Conservation (phyloP, 2,329 filamentous ascomycete genomes). For the Exophiala oligosperma region DNA sequence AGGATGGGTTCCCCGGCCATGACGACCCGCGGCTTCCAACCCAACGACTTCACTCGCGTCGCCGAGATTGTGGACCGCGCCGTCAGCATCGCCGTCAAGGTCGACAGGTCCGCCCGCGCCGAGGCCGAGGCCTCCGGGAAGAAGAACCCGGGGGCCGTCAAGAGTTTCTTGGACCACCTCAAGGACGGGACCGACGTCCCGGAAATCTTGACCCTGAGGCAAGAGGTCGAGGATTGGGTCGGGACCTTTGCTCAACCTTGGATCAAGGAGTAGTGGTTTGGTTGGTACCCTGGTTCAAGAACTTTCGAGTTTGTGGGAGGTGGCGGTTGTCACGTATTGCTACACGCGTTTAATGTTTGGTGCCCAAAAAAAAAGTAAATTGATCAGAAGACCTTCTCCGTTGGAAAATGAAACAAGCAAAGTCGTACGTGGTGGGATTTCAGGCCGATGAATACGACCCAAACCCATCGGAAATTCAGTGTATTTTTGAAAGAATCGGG, state of each 20-base stretch:
- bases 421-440: too few relatives aligned
- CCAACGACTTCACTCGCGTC: slow-evolving; percentile 88
- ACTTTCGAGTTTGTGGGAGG: too few relatives aligned
- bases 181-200: slow-evolving; percentile 33
- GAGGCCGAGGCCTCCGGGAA: slow-evolving; percentile 31
- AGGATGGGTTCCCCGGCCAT: slow-evolving; percentile 97
- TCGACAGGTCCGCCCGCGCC: slow-evolving; percentile 28
- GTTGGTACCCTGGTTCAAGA: too few relatives aligned
- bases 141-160: slow-evolving; percentile 35
- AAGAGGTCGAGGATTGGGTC: slow-evolving; percentile 36
- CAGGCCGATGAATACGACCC: too few relatives aligned
- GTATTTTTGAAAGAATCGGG: too few relatives aligned
- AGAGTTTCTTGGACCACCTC: slow-evolving; percentile 34
- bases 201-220: slow-evolving; percentile 33
- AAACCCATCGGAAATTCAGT: too few relatives aligned
- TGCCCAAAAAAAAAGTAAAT: too few relatives aligned
- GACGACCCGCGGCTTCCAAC: slow-evolving; percentile 91
- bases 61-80: slow-evolving; percentile 83
- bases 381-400: too few relatives aligned
- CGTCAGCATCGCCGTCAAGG: slow-evolving; percentile 65
- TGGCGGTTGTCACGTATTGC: too few relatives aligned
- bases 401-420: too few relatives aligned
- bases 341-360: too few relatives aligned
- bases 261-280: slow-evolving; percentile 21
- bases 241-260: slow-evolving; percentile 35